These are phyloP conservation scores for Trichosporon sp. DNA, from an alignment of 1,284 basidiomycete species.

Conservation along the genomic window DNA sequence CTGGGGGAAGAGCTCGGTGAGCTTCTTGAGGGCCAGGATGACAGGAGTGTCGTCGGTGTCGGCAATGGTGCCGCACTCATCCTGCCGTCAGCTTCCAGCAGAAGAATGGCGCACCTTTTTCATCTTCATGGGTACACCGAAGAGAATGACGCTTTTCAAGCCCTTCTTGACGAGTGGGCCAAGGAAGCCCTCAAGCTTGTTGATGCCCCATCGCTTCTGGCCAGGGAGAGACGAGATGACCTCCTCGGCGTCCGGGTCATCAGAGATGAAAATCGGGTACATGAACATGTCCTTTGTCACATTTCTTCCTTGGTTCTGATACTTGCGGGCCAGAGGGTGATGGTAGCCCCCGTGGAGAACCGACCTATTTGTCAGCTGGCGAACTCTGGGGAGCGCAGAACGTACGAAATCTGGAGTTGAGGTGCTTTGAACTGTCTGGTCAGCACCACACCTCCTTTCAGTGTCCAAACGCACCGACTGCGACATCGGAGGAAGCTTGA, in stretches of 20 bases:
- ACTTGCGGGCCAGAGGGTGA: conserved; percentile 77
- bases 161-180: conserved; percentile 85
- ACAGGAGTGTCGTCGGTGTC: conserved; percentile 89
- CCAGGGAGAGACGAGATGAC: conserved; percentile 73
- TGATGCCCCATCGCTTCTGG: conserved; percentile 89
- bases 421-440: conserved; percentile 26
- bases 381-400: background rate
- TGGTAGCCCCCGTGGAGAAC: conserved; percentile 89
- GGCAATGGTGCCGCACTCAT: conserved; percentile 74
- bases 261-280: conserved; percentile 96
- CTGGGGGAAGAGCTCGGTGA: conserved; percentile 71
- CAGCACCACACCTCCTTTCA: background rate
- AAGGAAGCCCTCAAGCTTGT: conserved; percentile 85
- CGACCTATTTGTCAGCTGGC: conserved; percentile 53
- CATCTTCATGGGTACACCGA: conserved; percentile 85
- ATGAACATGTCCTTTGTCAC: conserved; percentile 90
- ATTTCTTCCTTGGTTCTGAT: conserved; percentile 65
- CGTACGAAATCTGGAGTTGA: conserved; percentile 37
- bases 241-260: conserved; percentile 77
- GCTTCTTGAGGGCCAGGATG: conserved; percentile 77
- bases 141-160: conserved; percentile 85
- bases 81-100: conserved; percentile 54
- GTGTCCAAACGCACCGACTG: background rate
- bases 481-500: background rate
- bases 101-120: conserved; percentile 61